A percentile compares a stretch with the other conserved stretches of the same genome.
These are phyloP conservation scores for Clavispora phyllophila DNA, from an alignment of 805 yeast genomes.

Conservation along the genomic window DNA sequence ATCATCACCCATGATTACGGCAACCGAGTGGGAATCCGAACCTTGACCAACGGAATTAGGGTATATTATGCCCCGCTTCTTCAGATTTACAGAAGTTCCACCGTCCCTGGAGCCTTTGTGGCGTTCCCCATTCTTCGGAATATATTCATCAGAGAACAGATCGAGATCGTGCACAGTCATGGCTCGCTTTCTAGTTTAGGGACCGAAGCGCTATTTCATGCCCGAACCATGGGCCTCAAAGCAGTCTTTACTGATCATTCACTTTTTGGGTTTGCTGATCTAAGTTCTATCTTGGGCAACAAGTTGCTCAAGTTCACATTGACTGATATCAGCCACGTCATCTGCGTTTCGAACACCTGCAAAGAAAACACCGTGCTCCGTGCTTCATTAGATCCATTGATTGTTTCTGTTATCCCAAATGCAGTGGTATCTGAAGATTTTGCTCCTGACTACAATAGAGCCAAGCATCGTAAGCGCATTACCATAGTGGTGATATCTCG, in stretches of 20 bases:
- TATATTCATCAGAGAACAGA: conserved; percentile 77
- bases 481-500: conserved; percentile 90
- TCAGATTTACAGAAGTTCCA: conserved; percentile 75
- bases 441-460: conserved; percentile 38
- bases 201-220: conserved; percentile 90
- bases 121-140: conserved; percentile 82
- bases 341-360: conserved; percentile 96
- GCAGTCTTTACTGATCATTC: conserved; percentile 97
- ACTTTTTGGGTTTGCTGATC: conserved; percentile 85
- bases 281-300: conserved; percentile 79
- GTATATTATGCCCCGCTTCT: conserved; percentile 86
- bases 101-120: conserved; percentile 85
- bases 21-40: conserved; percentile 74
- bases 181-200: conserved; percentile 84
- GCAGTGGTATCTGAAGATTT: conserved; percentile 88
- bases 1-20: conserved; percentile 88
- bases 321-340: conserved; percentile 84
- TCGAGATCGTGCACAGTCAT: conserved; percentile 92
- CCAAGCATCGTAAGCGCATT: conserved; percentile 27
- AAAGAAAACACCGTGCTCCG: conserved; percentile 92
- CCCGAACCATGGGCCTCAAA: conserved; percentile 82
- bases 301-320: conserved; percentile 78
- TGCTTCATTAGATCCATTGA: conserved; percentile 71
- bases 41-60: conserved; percentile 83
- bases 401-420: conserved; percentile 89